Percentiles rank a stretch among this genome's conserved stretches.
These are phyloP conservation scores for Ceratobasidium sp. DNA, from an alignment of 1,284 basidiomycete genomes.

Conservation along the genomic window DNA sequence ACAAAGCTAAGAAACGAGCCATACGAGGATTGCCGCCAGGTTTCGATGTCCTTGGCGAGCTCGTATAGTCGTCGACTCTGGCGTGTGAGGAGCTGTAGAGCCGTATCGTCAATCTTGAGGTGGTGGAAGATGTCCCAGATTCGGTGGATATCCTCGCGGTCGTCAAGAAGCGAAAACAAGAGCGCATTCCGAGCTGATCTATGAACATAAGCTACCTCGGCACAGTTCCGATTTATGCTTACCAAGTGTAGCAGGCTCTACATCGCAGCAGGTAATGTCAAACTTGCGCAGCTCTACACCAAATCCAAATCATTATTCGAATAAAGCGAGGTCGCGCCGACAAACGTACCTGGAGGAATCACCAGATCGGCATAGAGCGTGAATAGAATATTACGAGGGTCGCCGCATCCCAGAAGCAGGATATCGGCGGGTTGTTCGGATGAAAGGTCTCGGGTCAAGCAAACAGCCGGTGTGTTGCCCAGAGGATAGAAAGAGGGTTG, in stretches of 20 bases:
- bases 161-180: neutral
- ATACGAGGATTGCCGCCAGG: neutral
- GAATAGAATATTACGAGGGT: conserved; percentile 14
- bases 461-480: neutral
- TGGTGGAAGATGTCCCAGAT: conserved; percentile 40
- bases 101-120: conserved; percentile 12
- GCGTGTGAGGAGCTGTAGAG: neutral
- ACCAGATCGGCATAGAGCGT: conserved; percentile 11
- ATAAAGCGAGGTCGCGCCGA: too few species aligned
- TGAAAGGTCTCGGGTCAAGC: conserved; percentile 26
- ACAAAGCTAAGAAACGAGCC: conserved; percentile 3
- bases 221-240: too few species aligned
- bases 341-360: neutral
- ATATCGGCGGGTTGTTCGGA: conserved; percentile 27
- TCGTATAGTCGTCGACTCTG: neutral
- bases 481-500: conserved; percentile 20
- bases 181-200: conserved; percentile 48
- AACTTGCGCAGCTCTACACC: conserved; percentile 57
- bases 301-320: too few species aligned
- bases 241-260: conserved; percentile 68
- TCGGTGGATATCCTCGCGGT: neutral
- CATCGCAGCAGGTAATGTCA: conserved; percentile 71
- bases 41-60: neutral
- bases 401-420: conserved; percentile 4
- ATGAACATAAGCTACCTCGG: too few species aligned